Percentiles rank a stretch among this genome's conserved stretches.
Evolutionary conservation across 345 rosid species (phyloP).

Genomic region (Heritiera fomes): DNA sequence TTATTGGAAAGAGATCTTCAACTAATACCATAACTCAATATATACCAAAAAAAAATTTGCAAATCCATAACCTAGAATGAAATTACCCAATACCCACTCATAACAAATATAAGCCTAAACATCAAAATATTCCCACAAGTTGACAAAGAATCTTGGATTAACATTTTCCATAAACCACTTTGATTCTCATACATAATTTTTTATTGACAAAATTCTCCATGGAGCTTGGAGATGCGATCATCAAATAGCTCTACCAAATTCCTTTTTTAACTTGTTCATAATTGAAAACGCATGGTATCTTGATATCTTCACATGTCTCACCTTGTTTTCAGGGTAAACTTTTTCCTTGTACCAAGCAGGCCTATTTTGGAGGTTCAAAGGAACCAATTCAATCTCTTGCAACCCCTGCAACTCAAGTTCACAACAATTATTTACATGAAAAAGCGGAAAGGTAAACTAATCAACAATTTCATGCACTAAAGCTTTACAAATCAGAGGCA

Average conservation of each 20-base stretch:
- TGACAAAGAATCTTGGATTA: neutral
- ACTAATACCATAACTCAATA: neutral
- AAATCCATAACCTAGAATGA: neutral
- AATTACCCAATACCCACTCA: neutral
- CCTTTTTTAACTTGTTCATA: neutral
- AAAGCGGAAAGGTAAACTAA: neutral
- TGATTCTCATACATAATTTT: neutral
- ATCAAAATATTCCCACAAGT: neutral
- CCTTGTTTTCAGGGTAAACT: conserved; percentile 82
- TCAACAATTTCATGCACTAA: conserved; percentile 1
- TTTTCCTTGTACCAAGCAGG: conserved; percentile 92
- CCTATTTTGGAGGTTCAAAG: conserved; percentile 68
- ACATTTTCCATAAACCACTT: neutral
- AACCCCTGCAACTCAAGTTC: conserved; percentile 53
- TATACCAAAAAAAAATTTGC: neutral
- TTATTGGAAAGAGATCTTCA: neutral
- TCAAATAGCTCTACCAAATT: neutral
- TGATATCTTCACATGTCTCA: conserved; percentile 20
- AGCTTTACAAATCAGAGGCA: neutral
- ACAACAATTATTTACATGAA: neutral
- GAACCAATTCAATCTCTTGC: conserved; percentile 82
- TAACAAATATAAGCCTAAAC: neutral
- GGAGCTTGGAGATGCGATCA: neutral
- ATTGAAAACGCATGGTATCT: neutral
- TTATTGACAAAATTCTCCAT: neutral